Conservation (phyloP, 2,329 filamentous ascomycete species). For the Colletotrichum sp. region DNA sequence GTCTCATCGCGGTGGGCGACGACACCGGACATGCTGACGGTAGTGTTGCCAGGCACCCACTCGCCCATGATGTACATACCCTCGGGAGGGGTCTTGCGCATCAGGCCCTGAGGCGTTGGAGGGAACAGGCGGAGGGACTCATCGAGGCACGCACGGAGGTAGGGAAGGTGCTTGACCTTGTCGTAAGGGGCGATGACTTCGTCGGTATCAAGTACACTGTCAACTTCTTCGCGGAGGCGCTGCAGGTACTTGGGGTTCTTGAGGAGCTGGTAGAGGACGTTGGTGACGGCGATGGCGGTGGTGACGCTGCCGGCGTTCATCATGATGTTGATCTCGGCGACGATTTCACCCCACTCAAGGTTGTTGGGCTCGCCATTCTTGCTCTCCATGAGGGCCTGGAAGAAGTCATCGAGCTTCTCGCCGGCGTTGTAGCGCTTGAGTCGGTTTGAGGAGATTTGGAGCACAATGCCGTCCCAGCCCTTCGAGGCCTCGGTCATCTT, state of each 20-base stretch:
- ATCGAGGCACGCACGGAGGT: constrained; percentile 56
- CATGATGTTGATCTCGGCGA: constrained; percentile 60
- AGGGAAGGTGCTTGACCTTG: constrained; percentile 55
- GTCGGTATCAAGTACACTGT: constrained; percentile 43
- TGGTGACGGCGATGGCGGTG: constrained; percentile 53
- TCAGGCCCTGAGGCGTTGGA: constrained; percentile 46
- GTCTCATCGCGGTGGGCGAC: constrained; percentile 9
- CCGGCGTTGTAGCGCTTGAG: constrained; percentile 48
- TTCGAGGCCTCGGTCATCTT: constrained; percentile 41
- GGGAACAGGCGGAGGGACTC: constrained; percentile 52
- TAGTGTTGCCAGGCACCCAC: constrained; percentile 47
- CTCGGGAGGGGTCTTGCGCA: constrained; percentile 48
- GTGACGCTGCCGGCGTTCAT: constrained; percentile 56
- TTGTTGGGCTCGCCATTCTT: constrained; percentile 40
- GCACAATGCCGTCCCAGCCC: constrained; percentile 51
- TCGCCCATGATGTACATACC: constrained; percentile 47
- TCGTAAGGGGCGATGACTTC: constrained; percentile 53
- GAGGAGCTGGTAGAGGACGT: constrained; percentile 57
- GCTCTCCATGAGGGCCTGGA: background rate
- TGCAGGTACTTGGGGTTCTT: constrained; percentile 44
- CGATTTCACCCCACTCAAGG: constrained; percentile 62
- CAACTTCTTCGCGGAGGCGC: constrained; percentile 49
- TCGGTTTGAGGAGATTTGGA: background rate
- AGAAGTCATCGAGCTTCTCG: constrained; percentile 53
- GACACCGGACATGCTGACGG: constrained; percentile 45